Evolutionary conservation across 176 grass and related monocot species (phyloP), one percentile per base, ranked within the genome.

Genomic region (Puccinellia tenuiflora): DNA sequence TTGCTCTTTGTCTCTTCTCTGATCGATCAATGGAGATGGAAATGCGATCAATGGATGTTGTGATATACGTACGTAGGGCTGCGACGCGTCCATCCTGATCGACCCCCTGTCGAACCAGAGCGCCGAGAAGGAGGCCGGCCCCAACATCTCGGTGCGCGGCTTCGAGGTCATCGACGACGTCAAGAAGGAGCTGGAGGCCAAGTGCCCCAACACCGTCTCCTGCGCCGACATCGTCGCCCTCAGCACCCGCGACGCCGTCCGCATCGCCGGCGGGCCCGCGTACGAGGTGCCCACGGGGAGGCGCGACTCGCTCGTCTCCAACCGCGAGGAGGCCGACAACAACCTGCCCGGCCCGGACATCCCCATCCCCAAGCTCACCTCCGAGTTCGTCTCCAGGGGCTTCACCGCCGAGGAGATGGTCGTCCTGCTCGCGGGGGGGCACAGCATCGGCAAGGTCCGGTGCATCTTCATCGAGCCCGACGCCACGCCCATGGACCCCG

Each of bases 31-130:
- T 22, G 69, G 69, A 10, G 24, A 28, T 29, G n/a, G 26, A 6
- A 69, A 25, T 24, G 37, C 42, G 66, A 39, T 45, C n/a, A n/a
- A n/a, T n/a, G n/a, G n/a, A n/a, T n/a, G n/a, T n/a, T n/a, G n/a
- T n/a, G n/a, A n/a, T n/a, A n/a, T n/a, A n/a, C n/a, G n/a, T n/a
- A n/a, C n/a, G 17, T 24, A 95, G 91, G 94, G 91, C 2, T 96
- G 94, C 33, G 94, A 96, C 76, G 94, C 81, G 67, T 96, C 94
- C 3, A 81, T 96, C 86, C 54, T 96, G 48, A 88, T 96, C 52
- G 92, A 92, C 81, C 89, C 90, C 9, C 16, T 91, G 39, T 82
- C 86, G 35, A 84, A 81, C 87, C 68, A 76, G 68, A 77, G 80
- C 74, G 53, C 76, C 11, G 89, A 96, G 86, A 93, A 93, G 84